Conservation (phyloP, 2,329 filamentous ascomycete genomes). For the Claviceps sorghi region DNA sequence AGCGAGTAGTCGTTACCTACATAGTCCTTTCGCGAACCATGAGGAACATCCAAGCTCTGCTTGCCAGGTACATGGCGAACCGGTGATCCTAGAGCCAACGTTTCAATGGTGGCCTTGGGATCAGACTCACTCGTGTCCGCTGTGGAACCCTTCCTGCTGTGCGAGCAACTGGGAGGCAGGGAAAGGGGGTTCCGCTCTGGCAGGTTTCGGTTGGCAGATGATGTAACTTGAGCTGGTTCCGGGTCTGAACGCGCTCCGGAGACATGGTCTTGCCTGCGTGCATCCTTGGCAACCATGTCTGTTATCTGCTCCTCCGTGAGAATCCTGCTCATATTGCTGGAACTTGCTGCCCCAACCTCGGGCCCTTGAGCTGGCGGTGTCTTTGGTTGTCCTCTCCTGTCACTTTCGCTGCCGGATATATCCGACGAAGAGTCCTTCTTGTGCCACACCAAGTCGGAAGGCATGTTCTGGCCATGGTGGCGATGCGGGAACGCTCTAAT, state of each 20-base stretch:
- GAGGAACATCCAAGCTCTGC: constrained; percentile 33
- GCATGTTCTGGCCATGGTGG: constrained; percentile 32
- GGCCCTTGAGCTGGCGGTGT: constrained; percentile 15
- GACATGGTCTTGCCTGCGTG: constrained; percentile 24
- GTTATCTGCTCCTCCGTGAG: constrained; percentile 48
- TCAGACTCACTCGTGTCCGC: constrained; percentile 28
- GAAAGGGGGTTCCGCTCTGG: constrained; percentile 16
- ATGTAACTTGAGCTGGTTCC: constrained; percentile 17
- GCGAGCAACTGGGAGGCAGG: constrained; percentile 17
- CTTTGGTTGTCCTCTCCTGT: constrained; percentile 21
- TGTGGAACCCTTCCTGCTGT: constrained; percentile 23
- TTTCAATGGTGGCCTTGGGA: constrained; percentile 13
- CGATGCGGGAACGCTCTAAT: constrained; percentile 41
- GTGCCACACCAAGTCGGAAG: constrained; percentile 37
- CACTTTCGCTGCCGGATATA: constrained; percentile 43
- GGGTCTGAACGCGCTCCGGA: constrained; percentile 16
- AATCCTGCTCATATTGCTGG: constrained; percentile 33
- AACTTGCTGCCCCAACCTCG: constrained; percentile 32
- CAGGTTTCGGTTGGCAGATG: constrained; percentile 15
- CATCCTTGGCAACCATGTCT: constrained; percentile 43
- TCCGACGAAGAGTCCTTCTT: constrained; percentile 40
- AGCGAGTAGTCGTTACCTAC: constrained; percentile 31
- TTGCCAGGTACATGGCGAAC: constrained; percentile 18
- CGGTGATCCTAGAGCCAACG: constrained; percentile 10
- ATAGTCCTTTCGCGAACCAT: constrained; percentile 21